Evolutionary conservation across 208 protist species (phyloP), one percentile per base, ranked within the genome.

Genomic region (Borovskyia barvae): DNA sequence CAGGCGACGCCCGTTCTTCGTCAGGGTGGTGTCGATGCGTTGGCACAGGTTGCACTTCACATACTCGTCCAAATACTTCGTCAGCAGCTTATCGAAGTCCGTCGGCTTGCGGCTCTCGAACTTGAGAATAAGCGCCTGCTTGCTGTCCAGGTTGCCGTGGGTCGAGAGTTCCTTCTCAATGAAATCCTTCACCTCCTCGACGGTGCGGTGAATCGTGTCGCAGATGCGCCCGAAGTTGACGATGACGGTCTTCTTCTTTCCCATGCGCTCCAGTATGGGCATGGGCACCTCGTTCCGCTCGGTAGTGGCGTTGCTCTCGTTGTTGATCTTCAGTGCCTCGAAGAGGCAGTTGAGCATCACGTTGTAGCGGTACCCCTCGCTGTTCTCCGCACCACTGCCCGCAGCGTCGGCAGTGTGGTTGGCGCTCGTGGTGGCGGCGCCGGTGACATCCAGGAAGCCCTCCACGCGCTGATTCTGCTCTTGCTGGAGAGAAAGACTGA

Each of bases 221-320:
- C 90, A 95, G 75, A 97, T 92, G 40, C 89, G 82, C 26, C 60
- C 74, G 66, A 97, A 97, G 79, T 97, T 97, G 12, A 68, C 74
- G 57, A 97, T 93, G 22, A 88, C 77, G 4, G 88, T 93, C 72
- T 96, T 97, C 72, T 94, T 94, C 73, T 93, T 93, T 30, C 93
- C 91, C 35, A 95, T 82, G 39, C 70, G 77, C 71, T 90, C 86
- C 6, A 96, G 55, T 40, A 93, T 65, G 12, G 93, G 93, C 28
- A 76, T 71, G 1, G 83, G 82, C n/a, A 97, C 56, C 47, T 85
- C 63, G 47, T 91, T 94, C 12, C 84, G 83, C 72, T 89, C 79
- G 19, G 75, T 77, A 48, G 81, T 74, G 25, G 69, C 75, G 22
- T 69, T 79, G 52, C 83, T 78, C 33, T 84, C 74, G 52, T 86